Base-by-base conservation (phyloP, 164 flowering plant species). In the Vitis labrusca region DNA sequence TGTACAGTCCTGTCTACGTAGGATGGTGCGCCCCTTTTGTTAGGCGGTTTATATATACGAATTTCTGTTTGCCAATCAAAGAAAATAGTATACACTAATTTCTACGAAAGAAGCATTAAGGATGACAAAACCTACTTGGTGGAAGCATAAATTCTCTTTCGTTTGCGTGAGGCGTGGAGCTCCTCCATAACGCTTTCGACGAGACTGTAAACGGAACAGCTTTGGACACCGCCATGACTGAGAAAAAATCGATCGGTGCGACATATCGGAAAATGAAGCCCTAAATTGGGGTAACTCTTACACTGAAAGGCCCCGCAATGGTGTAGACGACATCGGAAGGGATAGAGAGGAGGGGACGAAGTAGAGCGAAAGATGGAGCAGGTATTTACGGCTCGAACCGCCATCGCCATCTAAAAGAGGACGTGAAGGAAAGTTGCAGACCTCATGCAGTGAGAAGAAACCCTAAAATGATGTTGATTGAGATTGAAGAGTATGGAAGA, bases 331-430 rank as follows among this genome's bases (percentile, higher is more conserved):
- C 76, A 74, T 15, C 76, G 76, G 58, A 79, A 66, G 14, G 78
- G 30, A 8, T 80, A 77, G 55, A 76, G 70, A 63, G 83, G 80
- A 68, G 84, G 73, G 5, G 80, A 65, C 14, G 79, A 71, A 47
- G 88, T 73, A 48, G 82, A 81, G 77, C 87, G 91, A 19, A 86
- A 47, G 67, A 85, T 19, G 0, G 86, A 72, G 73, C 80, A 84
- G 58, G 75, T 57, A 77, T 82, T 85, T n/a, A 78, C 82, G 13
- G 82, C 83, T 64, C 93, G 86, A 70, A 85, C 83, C 53, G 90
- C 86, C 92, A 85, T 88, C 68, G 69, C 69, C 53, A 19, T 74
- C 56, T 19, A 16, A 5, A 12, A 32, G 50, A 23, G 16, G 23
- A 48, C 15, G 48, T 50, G 17, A 29, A 23, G 52, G 59, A 13